phyloP scores from a whole-genome alignment of 257 asterid species.

The Thymus mandschuricus region DNA sequence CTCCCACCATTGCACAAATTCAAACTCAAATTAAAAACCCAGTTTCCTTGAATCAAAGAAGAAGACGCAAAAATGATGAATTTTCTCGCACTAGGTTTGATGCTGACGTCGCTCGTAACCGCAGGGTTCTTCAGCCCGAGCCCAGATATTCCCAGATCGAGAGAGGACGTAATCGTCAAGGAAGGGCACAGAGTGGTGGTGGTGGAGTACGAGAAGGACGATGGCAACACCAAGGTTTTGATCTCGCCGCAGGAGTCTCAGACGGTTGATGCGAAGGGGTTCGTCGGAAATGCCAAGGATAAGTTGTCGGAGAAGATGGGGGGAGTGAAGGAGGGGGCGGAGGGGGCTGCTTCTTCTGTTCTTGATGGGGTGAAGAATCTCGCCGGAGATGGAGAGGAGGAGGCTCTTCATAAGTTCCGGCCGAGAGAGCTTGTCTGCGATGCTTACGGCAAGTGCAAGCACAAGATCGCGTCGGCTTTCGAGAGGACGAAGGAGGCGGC shows the following conservation, averaged over 20 bases:
- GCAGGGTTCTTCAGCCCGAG: conserved; percentile 52
- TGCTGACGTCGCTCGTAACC: conserved; percentile 49
- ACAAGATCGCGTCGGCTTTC: conserved; percentile 40
- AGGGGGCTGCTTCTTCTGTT: conserved; percentile 17
- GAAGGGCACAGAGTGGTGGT: conserved; percentile 63
- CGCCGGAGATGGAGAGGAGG: conserved; percentile 24
- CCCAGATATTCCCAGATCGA: conserved; percentile 36
- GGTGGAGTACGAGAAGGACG: conserved; percentile 58
- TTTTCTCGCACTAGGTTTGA: conserved; percentile 49
- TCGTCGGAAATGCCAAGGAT: neutral
- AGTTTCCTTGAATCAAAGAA: neutral
- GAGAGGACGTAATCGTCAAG: conserved; percentile 47
- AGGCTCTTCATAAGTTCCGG: conserved; percentile 11
- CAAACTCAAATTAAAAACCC: conserved; percentile 3
- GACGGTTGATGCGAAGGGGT: conserved; percentile 2
- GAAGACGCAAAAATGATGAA: conserved; percentile 44
- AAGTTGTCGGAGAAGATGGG: neutral
- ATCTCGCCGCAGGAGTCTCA: conserved; percentile 54
- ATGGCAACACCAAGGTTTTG: conserved; percentile 51
- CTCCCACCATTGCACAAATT: neutral
- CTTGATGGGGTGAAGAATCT: neutral
- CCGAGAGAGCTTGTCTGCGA: conserved; percentile 63
- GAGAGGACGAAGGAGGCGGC: conserved; percentile 45
- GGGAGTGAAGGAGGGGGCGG: conserved; percentile 12
- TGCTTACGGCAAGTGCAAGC: conserved; percentile 56